Percentiles rank a stretch among this genome's conserved stretches.
Conservation (phyloP, 2,329 filamentous ascomycete species). For the Stylonectria norvegica region DNA sequence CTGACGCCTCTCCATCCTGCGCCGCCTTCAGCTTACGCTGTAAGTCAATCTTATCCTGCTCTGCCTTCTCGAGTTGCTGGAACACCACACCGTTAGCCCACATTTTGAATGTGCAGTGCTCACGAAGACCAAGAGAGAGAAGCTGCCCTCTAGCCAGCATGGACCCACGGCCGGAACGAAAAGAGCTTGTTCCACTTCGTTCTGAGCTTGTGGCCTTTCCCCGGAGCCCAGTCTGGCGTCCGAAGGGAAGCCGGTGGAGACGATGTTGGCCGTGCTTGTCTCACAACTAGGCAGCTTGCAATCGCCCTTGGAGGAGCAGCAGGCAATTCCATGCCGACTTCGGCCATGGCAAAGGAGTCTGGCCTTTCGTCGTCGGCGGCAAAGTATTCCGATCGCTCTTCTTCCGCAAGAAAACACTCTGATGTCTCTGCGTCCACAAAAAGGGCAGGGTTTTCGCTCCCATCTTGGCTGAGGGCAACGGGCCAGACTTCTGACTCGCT, state of each 20-base stretch:
- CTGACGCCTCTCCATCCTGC: slow-evolving; percentile 46
- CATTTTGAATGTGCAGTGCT: neutral
- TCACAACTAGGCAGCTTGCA: no score
- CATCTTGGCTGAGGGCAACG: neutral
- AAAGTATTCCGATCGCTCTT: no score
- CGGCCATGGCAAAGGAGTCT: no score
- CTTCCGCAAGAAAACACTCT: neutral
- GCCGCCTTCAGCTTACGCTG: slow-evolving; percentile 53
- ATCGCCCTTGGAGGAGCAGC: no score
- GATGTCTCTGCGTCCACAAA: neutral
- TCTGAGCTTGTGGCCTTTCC: neutral
- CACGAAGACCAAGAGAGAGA: no score
- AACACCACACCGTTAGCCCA: slow-evolving; percentile 14
- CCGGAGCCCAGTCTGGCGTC: neutral
- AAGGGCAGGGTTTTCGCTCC: neutral
- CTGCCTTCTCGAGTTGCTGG: slow-evolving; percentile 57
- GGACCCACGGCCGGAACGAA: no score
- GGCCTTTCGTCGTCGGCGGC: no score
- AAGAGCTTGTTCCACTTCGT: no score
- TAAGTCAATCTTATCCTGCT: slow-evolving; percentile 54
- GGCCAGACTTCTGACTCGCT: slow-evolving; percentile 4
- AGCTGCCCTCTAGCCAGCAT: no score
- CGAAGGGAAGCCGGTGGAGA: no score
- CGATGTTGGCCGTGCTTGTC: no score
- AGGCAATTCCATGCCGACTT: no score